Base-by-base conservation (phyloP, 768 basidiomycete genomes). In the Strobilomyces echinocephalus region DNA sequence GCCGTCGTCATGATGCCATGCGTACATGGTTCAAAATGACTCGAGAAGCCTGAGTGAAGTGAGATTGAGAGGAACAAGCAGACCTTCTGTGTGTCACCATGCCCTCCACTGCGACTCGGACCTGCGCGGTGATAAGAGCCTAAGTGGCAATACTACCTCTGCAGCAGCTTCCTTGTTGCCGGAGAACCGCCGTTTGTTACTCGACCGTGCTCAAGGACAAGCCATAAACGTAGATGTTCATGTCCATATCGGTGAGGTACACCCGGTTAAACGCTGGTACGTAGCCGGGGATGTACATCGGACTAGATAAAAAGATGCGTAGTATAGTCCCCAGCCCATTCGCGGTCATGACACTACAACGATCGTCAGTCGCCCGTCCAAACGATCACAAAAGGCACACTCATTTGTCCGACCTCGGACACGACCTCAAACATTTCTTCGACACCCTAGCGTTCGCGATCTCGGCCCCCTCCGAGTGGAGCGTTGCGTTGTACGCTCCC, bases 401-500 rank as follows among this genome's bases (percentile, higher is more conserved):
- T 56, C 60, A 86, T 93, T 73, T 78, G 61, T 99, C 95, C 0
- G 85, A 98, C 76, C 69, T 98, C 95, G 8, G 91, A 82, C 41
- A 97, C 78, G 41, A 99, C 79, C 36, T 97, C 94, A 62, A 98
- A 97, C 2, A 95, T 94, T 63, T 94, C 94, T 69, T 97, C 94
- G 8, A 97, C 85, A 60, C 97, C 95, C 62, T 98, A n/a, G n/a
- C 97, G 62, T 98, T 95, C 0, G 82, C 82, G 49, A 88, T 76
- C 44, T 85, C 83, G 1, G 68, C 76, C 1, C 85, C 89, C 44
- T 85, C 84, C 57, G n/a, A n/a, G n/a, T 93, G 93, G 1, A 98
- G 67, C 56, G 83, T 82, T 7, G 79, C 78, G 34, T 79, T 80
- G 69, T 97, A 98, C 2, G 92, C 93, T 92, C 92, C 28, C 93